Base-by-base conservation (phyloP, 176 grass and related monocot genomes). In the Hyparrhenia diplandra region DNA sequence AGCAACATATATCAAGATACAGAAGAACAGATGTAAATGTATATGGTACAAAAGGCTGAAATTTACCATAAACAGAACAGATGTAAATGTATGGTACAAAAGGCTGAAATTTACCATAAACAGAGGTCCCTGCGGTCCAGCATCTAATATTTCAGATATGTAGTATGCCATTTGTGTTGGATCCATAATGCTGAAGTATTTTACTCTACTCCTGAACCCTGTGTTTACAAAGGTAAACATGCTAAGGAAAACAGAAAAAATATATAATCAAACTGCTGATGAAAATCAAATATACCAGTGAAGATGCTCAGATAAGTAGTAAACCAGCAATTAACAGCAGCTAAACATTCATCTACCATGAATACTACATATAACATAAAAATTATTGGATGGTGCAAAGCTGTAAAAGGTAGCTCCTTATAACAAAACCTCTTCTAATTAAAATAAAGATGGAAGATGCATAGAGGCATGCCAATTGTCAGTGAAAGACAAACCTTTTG, bases 21-120 rank as follows among this genome's bases (percentile, higher is more conserved):
- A 58, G 71, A 75, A 87, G 11, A 83, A 89, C 31, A 73, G 28
- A 45, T 75, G 63, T 42, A 75, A 29, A 67, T n/a, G n/a, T 39
- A n/a, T n/a, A 71, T 78, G 24, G 59, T 9, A 78, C 25, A 76
- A 12, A 42, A 78, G 71, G 30, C 47, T 77, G 32, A 64, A 85
- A 76, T 29, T 85, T 85, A 94, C 94, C 94, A 94, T 92, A 90
- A 97, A 97, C n/a, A n/a, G n/a, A n/a, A n/a, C n/a, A n/a, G n/a
- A n/a, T n/a, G n/a, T n/a, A n/a, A n/a, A n/a, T n/a, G n/a, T n/a
- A n/a, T n/a, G n/a, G n/a, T n/a, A n/a, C n/a, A n/a, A n/a, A n/a
- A n/a, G n/a, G n/a, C n/a, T n/a, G n/a, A n/a, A n/a, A n/a, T n/a
- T n/a, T n/a, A n/a, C n/a, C n/a, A n/a, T n/a, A n/a, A n/a, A n/a